phyloP scores from a whole-genome alignment of 169 alveolate species.

The Eimeria maxima region DNA sequence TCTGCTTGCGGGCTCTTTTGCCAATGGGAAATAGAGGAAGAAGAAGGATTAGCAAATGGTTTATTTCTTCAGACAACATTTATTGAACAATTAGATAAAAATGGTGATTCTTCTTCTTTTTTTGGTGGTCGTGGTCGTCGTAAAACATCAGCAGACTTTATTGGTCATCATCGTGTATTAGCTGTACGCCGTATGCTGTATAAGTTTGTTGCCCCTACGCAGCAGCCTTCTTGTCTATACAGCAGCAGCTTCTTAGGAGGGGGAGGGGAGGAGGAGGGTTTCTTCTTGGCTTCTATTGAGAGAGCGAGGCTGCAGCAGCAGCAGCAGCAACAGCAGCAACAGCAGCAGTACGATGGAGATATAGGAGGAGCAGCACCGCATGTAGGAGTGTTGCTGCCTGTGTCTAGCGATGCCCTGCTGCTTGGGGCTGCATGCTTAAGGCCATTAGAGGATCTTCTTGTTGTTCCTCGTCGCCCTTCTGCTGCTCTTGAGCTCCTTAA shows the following conservation, averaged over 20 bases:
- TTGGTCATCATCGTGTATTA: neutral
- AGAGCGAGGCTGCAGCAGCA: neutral
- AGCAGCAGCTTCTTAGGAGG: no score
- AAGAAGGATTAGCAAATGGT: neutral
- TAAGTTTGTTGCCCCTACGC: neutral
- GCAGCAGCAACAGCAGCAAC: neutral
- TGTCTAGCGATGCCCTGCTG: constrained; percentile 11
- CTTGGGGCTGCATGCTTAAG: neutral
- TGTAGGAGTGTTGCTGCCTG: neutral
- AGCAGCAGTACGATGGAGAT: no score
- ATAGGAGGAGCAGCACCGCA: no score
- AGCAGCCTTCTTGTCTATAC: neutral
- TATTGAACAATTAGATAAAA: neutral
- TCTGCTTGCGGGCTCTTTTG: neutral
- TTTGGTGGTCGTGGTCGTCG: neutral
- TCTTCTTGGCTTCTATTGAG: neutral
- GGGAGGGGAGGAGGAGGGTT: neutral
- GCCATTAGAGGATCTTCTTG: neutral
- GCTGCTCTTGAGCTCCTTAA: neutral
- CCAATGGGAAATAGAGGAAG: neutral
- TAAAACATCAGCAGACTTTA: constrained; percentile 8
- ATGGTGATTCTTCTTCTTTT: no score
- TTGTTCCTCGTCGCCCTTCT: constrained; percentile 5
- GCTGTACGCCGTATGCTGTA: neutral
- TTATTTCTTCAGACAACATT: neutral